Conservation (phyloP, 2,329 filamentous ascomycete species). For the Aspergillus versicolor region DNA sequence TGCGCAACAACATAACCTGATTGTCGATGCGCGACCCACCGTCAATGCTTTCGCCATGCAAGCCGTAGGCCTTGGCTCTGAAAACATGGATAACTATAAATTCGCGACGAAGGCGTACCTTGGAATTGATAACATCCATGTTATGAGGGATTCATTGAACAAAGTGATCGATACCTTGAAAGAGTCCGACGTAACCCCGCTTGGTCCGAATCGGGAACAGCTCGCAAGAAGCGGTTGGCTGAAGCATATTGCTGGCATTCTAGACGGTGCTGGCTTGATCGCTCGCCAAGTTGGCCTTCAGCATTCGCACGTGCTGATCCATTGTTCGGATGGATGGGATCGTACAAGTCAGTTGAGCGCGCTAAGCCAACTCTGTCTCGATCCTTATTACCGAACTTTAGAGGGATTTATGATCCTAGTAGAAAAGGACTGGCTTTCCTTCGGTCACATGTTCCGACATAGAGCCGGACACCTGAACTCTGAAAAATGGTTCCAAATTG, state of each 20-base stretch:
- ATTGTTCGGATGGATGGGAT: conserved; percentile 99
- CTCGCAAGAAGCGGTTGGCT: conserved; percentile 86
- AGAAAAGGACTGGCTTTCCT: conserved; percentile 97
- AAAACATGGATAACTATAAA: conserved; percentile 97
- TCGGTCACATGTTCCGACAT: conserved; percentile 95
- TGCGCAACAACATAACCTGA: conserved; percentile 88
- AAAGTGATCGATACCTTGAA: conserved; percentile 88
- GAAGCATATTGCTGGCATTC: conserved; percentile 78
- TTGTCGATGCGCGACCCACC: conserved; percentile 90
- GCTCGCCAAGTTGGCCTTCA: conserved; percentile 84
- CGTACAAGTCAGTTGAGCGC: conserved; percentile 93
- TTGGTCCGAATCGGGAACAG: conserved; percentile 78
- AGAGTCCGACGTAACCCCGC: conserved; percentile 81
- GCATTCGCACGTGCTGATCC: conserved; percentile 92
- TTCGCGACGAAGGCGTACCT: conserved; percentile 89
- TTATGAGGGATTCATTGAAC: conserved; percentile 89
- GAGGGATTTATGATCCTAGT: conserved; percentile 92
- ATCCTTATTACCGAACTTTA: conserved; percentile 91
- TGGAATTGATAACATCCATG: conserved; percentile 97
- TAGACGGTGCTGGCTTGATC: conserved; percentile 82
- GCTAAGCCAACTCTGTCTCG: conserved; percentile 86
- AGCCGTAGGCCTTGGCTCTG: conserved; percentile 85
- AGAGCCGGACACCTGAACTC: conserved; percentile 84
- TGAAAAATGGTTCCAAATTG: conserved; percentile 90
- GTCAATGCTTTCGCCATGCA: conserved; percentile 96